Percentiles rank a stretch among this genome's conserved stretches.
Evolutionary conservation across 345 rosid species (phyloP).

Genomic region (Luvunga scandens): DNA sequence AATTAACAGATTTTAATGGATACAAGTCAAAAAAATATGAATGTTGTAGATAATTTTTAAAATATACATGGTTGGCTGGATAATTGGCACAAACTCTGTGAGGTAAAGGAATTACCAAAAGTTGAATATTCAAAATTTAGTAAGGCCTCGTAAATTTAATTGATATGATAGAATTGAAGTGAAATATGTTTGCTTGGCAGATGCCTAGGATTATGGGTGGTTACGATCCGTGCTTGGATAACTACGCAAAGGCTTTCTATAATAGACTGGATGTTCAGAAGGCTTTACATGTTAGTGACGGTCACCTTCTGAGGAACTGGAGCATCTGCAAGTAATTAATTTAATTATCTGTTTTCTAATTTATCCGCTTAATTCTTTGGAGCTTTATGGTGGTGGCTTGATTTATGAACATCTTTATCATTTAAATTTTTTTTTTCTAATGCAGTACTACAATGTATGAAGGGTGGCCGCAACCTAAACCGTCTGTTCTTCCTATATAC

Average conservation of each 20-base stretch:
- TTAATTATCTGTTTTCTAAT: too few relatives aligned
- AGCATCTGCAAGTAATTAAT: constrained; percentile 82
- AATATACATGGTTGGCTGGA: too few relatives aligned
- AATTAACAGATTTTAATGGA: too few relatives aligned
- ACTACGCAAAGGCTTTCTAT: constrained; percentile 63
- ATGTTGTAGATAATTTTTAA: too few relatives aligned
- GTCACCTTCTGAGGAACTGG: constrained; percentile 64
- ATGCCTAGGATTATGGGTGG: constrained; percentile 82
- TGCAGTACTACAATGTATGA: constrained; percentile 52
- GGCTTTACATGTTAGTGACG: constrained; percentile 84
- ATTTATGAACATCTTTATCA: not conserved
- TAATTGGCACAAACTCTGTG: too few relatives aligned
- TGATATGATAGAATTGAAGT: not conserved
- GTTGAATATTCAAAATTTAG: not conserved
- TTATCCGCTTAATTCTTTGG: not conserved
- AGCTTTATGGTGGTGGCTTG: not conserved
- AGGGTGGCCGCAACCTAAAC: constrained; percentile 50
- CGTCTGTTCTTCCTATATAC: constrained; percentile 80
- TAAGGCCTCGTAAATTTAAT: not conserved
- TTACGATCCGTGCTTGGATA: constrained; percentile 83
- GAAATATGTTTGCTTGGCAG: constrained; percentile 24
- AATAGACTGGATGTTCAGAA: constrained; percentile 77
- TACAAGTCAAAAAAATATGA: too few relatives aligned
- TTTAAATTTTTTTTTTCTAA: not conserved
- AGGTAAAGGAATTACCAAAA: too few relatives aligned